Evolutionary conservation across 306 rosid species (phyloP).

Genomic region (Ochetophila trinervis): DNA sequence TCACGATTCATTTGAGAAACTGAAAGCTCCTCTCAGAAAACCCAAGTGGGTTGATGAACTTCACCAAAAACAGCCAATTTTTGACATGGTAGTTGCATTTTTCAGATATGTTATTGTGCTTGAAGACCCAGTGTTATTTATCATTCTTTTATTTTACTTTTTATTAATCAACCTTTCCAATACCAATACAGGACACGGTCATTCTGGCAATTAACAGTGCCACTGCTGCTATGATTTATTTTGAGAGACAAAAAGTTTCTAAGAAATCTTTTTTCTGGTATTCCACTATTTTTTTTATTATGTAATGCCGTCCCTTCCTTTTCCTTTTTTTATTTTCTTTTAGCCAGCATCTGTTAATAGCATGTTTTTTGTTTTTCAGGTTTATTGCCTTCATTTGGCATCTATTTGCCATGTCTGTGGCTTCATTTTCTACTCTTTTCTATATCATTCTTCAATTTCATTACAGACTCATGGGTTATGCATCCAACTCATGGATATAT

Average conservation of each 20-base stretch:
- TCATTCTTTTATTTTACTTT: neutral
- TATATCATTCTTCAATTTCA: constrained; percentile 61
- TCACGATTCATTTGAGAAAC: constrained; percentile 45
- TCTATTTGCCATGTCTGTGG: constrained; percentile 54
- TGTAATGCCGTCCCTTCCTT: constrained; percentile 27
- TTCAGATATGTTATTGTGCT: constrained; percentile 24
- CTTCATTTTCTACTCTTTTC: constrained; percentile 62
- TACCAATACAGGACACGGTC: constrained; percentile 56
- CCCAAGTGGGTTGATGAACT: constrained; percentile 84
- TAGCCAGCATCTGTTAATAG: constrained; percentile 30
- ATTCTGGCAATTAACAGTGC: constrained; percentile 76
- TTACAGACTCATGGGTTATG: constrained; percentile 35
- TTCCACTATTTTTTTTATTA: constrained; percentile 31
- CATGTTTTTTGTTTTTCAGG: constrained; percentile 52
- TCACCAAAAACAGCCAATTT: constrained; percentile 45
- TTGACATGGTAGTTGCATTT: constrained; percentile 63
- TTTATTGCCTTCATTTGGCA: constrained; percentile 46
- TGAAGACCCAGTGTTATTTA: constrained; percentile 2
- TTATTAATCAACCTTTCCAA: constrained; percentile 17
- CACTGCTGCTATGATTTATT: constrained; percentile 48
- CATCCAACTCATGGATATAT: constrained; percentile 56
- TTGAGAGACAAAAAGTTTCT: constrained; percentile 39
- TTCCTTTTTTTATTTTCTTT: constrained; percentile 2
- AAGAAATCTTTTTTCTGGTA: constrained; percentile 42
- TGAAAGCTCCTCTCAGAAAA: constrained; percentile 39